Percentiles rank a stretch among this genome's conserved stretches.
These are phyloP conservation scores for Brassica cretica DNA, from an alignment of 345 rosid genomes.

Conservation along the genomic window DNA sequence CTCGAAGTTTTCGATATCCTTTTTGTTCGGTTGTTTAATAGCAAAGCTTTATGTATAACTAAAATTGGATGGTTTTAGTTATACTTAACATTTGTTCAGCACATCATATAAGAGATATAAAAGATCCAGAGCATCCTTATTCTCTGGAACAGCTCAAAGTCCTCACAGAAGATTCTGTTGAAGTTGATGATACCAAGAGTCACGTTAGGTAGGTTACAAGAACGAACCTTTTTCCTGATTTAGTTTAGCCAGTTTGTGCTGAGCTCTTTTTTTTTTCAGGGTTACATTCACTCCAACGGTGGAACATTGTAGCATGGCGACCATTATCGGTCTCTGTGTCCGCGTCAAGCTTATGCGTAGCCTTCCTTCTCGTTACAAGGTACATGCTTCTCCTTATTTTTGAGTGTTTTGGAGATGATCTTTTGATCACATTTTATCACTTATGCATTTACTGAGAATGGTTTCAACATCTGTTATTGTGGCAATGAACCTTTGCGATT, in stretches of 20 bases:
- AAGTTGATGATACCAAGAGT: constrained; percentile 67
- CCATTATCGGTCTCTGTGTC: constrained; percentile 88
- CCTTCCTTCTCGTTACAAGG: constrained; percentile 95
- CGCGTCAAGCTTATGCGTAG: constrained; percentile 86
- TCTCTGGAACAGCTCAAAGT: constrained; percentile 96
- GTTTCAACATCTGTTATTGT: neutral
- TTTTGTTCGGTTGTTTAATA: neutral
- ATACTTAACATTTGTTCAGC: constrained; percentile 31
- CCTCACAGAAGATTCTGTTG: constrained; percentile 82
- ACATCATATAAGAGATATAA: constrained; percentile 83
- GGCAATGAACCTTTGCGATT: neutral
- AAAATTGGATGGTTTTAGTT: neutral
- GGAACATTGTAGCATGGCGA: constrained; percentile 94
- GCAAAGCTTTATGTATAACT: neutral
- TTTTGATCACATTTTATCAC: no score
- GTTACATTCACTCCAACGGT: constrained; percentile 95
- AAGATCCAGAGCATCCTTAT: constrained; percentile 96
- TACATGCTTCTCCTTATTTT: constrained; percentile 21
- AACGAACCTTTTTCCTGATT: neutral
- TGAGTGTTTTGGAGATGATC: no score
- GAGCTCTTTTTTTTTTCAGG: constrained; percentile 40
- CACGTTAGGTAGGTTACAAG: constrained; percentile 55
- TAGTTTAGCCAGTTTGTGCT: neutral
- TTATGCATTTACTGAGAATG: no score
- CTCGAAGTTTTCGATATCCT: constrained; percentile 94